These are phyloP conservation scores for Quercus variabilis DNA, from an alignment of 306 rosid species.

Conservation along the genomic window DNA sequence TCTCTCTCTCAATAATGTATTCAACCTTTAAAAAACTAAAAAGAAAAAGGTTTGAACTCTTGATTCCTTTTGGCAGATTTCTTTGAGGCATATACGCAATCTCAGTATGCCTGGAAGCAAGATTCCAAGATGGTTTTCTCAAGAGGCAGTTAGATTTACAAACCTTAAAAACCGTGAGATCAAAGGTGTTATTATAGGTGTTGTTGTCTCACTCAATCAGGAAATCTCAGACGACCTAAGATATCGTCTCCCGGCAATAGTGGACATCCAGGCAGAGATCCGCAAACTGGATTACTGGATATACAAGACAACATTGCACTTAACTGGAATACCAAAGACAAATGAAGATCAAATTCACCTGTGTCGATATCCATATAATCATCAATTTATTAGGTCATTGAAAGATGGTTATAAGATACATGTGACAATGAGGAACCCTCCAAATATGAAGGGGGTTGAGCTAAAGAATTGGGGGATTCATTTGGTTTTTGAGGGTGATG, in stretches of 20 bases:
- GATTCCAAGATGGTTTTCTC: constrained; percentile 54
- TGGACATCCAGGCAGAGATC: constrained; percentile 40
- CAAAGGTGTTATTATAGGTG: constrained; percentile 40
- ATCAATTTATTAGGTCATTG: constrained; percentile 27
- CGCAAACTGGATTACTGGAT: constrained; percentile 27
- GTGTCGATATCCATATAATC: constrained; percentile 30
- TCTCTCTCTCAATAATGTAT: not conserved
- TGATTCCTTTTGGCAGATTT: constrained; percentile 26
- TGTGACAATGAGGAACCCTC: constrained; percentile 30
- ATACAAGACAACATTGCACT: constrained; percentile 13
- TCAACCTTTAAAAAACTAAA: too few species aligned
- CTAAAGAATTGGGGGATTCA: constrained; percentile 45
- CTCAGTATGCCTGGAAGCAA: constrained; percentile 61
- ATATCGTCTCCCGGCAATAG: constrained; percentile 15
- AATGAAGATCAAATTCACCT: constrained; percentile 49
- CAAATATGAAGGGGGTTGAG: constrained; percentile 36
- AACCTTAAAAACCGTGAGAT: constrained; percentile 29
- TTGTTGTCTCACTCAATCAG: constrained; percentile 48
- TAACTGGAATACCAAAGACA: constrained; percentile 47
- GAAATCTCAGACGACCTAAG: constrained; percentile 6
- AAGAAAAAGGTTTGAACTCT: too few species aligned
- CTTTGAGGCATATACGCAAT: constrained; percentile 43
- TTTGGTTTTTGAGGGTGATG: constrained; percentile 53
- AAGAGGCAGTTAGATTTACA: constrained; percentile 32
- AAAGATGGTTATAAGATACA: constrained; percentile 34